Evolutionary conservation across 2,329 filamentous ascomycete genomes (phyloP).

Genomic region (Colletotrichum nymphaeae): DNA sequence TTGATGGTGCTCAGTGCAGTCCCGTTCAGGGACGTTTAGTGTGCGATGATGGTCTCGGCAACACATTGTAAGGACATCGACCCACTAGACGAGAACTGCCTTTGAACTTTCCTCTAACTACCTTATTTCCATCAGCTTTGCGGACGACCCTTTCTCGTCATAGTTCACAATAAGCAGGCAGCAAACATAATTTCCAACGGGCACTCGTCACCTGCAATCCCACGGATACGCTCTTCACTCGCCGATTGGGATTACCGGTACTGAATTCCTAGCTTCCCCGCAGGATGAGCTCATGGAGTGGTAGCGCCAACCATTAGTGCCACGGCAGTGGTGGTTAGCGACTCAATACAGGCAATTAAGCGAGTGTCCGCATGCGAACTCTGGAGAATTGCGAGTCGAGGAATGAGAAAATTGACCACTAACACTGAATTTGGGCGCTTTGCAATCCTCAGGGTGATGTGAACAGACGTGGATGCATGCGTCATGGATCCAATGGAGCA

Average conservation of each 20-base stretch:
- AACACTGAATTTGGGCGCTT: background rate
- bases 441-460: background rate
- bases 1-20: conserved; percentile 24
- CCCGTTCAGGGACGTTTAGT: conserved; percentile 25
- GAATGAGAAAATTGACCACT: background rate
- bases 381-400: background rate
- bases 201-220: background rate
- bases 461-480: background rate
- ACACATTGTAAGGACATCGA: conserved; percentile 18
- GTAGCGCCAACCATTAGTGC: background rate
- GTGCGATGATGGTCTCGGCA: conserved; percentile 21
- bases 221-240: background rate
- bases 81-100: background rate
- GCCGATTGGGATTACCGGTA: background rate
- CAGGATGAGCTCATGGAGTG: background rate
- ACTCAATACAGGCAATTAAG: background rate
- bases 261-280: background rate
- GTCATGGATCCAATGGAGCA: background rate
- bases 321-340: background rate
- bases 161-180: background rate
- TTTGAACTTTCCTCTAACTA: background rate
- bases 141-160: conserved; percentile 26
- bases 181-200: no score
- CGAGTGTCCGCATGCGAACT: background rate
- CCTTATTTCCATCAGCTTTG: background rate